Conservation (phyloP, 768 basidiomycete genomes). For the Boletus patriciae region DNA sequence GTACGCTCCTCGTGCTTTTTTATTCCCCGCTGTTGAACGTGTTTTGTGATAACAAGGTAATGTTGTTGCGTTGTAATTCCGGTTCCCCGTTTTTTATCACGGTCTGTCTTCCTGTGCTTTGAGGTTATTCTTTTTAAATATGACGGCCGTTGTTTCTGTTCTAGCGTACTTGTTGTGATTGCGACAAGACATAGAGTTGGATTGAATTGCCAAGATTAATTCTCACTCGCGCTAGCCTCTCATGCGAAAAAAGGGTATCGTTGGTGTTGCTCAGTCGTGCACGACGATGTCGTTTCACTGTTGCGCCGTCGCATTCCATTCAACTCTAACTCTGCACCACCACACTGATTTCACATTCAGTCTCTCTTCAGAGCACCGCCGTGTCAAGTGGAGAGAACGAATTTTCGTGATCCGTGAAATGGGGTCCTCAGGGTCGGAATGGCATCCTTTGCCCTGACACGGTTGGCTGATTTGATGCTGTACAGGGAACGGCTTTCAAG, state of each 20-base stretch:
- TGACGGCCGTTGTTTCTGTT: constrained; percentile 3
- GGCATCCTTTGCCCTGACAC: background rate
- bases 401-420: too few relatives aligned
- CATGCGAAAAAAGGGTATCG: too few relatives aligned
- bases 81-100: background rate
- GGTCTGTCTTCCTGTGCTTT: constrained; percentile 5
- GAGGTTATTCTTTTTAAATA: background rate
- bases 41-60: constrained; percentile 1
- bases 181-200: constrained; percentile 7
- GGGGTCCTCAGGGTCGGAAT: too few relatives aligned
- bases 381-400: too few relatives aligned
- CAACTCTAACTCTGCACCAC: too few relatives aligned
- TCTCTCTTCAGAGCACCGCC: too few relatives aligned
- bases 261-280: too few relatives aligned
- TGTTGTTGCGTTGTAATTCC: constrained; percentile 3
- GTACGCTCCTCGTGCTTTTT: constrained; percentile 12
- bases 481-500: too few relatives aligned
- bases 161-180: constrained; percentile 12
- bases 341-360: too few relatives aligned
- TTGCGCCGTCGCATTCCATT: too few relatives aligned
- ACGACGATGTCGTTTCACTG: too few relatives aligned
- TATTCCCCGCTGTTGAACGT: constrained; percentile 14
- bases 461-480: background rate
- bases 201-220: background rate
- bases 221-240: too few relatives aligned